Evolutionary conservation across 805 yeast genomes (phyloP).

Genomic region (Teunomyces atbi): DNA sequence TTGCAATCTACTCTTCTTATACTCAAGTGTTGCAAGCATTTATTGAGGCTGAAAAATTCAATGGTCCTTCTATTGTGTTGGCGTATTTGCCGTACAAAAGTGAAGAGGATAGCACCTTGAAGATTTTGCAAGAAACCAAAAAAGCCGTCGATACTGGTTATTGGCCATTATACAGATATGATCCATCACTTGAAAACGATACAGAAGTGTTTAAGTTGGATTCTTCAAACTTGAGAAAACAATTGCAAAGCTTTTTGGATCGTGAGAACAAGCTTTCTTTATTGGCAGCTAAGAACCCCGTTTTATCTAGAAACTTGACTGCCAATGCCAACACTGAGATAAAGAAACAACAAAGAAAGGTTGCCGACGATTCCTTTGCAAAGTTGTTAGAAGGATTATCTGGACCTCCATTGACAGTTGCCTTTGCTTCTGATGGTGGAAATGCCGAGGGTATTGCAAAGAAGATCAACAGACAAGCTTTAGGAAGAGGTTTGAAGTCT

Average conservation of each 20-base stretch:
- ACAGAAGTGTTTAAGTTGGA: conserved; percentile 73
- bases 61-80: conserved; percentile 88
- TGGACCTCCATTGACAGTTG: conserved; percentile 87
- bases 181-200: conserved; percentile 56
- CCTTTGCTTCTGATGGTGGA: conserved; percentile 92
- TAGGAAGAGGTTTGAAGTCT: conserved; percentile 74
- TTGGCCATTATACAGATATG: conserved; percentile 91
- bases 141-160: conserved; percentile 89
- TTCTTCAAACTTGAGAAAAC: conserved; percentile 76
- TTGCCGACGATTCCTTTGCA: conserved; percentile 75
- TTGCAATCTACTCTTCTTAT: conserved; percentile 90
- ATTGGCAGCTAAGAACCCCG: conserved; percentile 68
- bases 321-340: conserved; percentile 59
- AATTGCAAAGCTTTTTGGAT: conserved; percentile 75
- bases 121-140: conserved; percentile 82
- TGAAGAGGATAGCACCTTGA: conserved; percentile 67
- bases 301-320: conserved; percentile 69
- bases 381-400: conserved; percentile 79
- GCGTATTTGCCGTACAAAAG: conserved; percentile 80
- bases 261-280: conserved; percentile 86
- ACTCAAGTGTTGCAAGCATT: conserved; percentile 89
- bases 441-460: conserved; percentile 81
- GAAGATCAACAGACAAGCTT: conserved; percentile 73
- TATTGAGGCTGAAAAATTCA: conserved; percentile 81
- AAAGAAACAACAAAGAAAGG: conserved; percentile 55